These are phyloP conservation scores for Naganishia kalamii DNA, from an alignment of 768 basidiomycete species.

Conservation along the genomic window DNA sequence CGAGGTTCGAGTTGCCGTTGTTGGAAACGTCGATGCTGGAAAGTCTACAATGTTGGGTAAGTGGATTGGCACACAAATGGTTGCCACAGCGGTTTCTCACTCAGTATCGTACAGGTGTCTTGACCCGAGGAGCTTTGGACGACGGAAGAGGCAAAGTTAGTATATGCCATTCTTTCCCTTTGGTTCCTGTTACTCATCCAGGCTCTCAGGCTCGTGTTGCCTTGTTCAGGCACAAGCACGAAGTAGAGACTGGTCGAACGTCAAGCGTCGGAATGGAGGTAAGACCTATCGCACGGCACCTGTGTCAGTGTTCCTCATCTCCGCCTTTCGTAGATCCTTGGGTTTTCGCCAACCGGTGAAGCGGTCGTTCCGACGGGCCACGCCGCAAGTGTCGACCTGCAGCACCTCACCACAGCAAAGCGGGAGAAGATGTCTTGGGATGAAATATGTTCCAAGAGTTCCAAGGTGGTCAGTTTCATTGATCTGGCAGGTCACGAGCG, in stretches of 20 bases:
- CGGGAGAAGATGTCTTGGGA: slow-evolving; percentile 91
- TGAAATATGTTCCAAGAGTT: slow-evolving; percentile 77
- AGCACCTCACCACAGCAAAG: slow-evolving; percentile 35
- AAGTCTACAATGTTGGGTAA: slow-evolving; percentile 84
- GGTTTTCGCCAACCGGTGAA: slow-evolving; percentile 68
- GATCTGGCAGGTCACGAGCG: slow-evolving; percentile 94
- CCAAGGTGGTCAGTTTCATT: slow-evolving; percentile 91
- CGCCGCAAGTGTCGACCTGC: slow-evolving; percentile 40
- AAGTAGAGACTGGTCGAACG: slow-evolving; percentile 90
- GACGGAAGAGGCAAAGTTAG: slow-evolving; percentile 34
- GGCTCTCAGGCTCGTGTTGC: slow-evolving; percentile 58
- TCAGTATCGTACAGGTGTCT: slow-evolving; percentile 49
- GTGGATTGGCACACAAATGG: neutral
- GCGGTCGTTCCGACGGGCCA: slow-evolving; percentile 66
- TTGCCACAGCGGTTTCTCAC: no score
- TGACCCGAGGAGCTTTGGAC: slow-evolving; percentile 69
- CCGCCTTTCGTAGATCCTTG: slow-evolving; percentile 61
- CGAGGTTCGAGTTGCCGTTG: slow-evolving; percentile 90
- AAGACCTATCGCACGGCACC: slow-evolving; percentile 24
- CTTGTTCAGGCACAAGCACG: slow-evolving; percentile 93
- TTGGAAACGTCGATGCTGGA: slow-evolving; percentile 78
- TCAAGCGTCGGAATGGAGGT: slow-evolving; percentile 97
- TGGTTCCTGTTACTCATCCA: slow-evolving; percentile 61
- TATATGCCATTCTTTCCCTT: slow-evolving; percentile 1
- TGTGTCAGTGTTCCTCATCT: neutral